Conservation (phyloP, 2,329 filamentous ascomycete species). For the Arthrobotrys sphaeroides region DNA sequence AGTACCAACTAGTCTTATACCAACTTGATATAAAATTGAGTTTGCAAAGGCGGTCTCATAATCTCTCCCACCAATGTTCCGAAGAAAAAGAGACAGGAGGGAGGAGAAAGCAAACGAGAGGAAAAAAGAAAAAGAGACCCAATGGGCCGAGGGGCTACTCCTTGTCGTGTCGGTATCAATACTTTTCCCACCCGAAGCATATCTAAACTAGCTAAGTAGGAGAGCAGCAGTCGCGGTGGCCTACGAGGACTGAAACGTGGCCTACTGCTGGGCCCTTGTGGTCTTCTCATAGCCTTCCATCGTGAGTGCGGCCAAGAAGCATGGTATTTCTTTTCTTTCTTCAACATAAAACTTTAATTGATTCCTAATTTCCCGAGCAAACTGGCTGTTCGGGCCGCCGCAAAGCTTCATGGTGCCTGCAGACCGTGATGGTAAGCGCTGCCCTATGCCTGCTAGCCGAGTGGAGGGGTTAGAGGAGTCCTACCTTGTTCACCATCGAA, state of each 20-base stretch:
- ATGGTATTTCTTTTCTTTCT: conserved; percentile 68
- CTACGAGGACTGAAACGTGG: not conserved
- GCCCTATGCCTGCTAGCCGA: conserved; percentile 65
- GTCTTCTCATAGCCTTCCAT: conserved; percentile 58
- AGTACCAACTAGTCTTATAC: no score
- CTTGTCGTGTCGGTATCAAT: no score
- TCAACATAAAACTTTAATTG: conserved; percentile 96
- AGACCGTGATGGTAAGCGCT: conserved; percentile 74
- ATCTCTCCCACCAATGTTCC: no score
- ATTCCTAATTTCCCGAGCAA: conserved; percentile 83
- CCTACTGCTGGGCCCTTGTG: conserved; percentile 56
- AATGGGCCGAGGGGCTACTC: no score
- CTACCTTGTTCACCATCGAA: conserved; percentile 59
- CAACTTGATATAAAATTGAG: no score
- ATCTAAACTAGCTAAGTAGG: not conserved
- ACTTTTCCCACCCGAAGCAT: no score
- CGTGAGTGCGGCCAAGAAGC: conserved; percentile 57
- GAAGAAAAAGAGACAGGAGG: no score
- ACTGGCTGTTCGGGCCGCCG: conserved; percentile 84
- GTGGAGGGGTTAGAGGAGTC: conserved; percentile 56
- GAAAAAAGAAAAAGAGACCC: no score
- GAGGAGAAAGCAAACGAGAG: no score
- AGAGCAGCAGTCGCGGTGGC: not conserved
- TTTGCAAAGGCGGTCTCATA: no score
- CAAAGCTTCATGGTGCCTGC: conserved; percentile 98